phyloP scores from a whole-genome alignment of 1,139 yeast genomes.

The Lodderomyces margitis region DNA sequence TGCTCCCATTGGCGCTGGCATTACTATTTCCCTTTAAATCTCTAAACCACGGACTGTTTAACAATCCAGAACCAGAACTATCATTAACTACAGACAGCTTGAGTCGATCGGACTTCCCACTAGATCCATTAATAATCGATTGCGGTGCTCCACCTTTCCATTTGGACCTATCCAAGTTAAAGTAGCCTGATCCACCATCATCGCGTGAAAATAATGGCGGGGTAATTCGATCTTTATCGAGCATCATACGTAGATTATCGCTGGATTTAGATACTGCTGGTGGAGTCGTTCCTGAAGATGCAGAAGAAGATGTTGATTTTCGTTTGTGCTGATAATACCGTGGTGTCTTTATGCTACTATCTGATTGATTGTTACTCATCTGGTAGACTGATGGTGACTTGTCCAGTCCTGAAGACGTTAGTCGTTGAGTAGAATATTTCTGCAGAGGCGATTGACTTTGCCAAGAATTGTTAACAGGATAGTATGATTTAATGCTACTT shows the following conservation, averaged over 20 bases:
- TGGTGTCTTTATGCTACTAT: slow-evolving; percentile 3
- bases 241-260: slow-evolving; percentile 6
- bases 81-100: background rate
- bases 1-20: background rate
- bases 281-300: background rate
- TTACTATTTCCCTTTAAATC: slow-evolving; percentile 3
- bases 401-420: background rate
- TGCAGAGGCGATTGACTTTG: background rate
- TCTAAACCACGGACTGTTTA: slow-evolving; percentile 11
- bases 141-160: background rate
- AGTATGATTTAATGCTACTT: background rate
- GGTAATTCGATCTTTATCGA: slow-evolving; percentile 1
- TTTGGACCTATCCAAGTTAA: slow-evolving; percentile 3
- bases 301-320: slow-evolving; percentile 3
- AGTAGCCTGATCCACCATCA: background rate
- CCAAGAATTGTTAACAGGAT: slow-evolving; percentile 1
- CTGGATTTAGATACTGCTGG: slow-evolving; percentile 7
- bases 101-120: slow-evolving; percentile 1
- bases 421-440: slow-evolving; percentile 1
- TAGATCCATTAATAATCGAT: background rate
- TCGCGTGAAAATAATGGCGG: slow-evolving; percentile 3
- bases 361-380: slow-evolving; percentile 4
- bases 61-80: slow-evolving; percentile 8
- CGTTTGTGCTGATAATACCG: slow-evolving; percentile 3
- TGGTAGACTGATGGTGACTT: background rate